Evolutionary conservation across 179 eudicot genomes (phyloP), one percentile per base, ranked within the genome.

Genomic region (Drosera spatulata): DNA sequence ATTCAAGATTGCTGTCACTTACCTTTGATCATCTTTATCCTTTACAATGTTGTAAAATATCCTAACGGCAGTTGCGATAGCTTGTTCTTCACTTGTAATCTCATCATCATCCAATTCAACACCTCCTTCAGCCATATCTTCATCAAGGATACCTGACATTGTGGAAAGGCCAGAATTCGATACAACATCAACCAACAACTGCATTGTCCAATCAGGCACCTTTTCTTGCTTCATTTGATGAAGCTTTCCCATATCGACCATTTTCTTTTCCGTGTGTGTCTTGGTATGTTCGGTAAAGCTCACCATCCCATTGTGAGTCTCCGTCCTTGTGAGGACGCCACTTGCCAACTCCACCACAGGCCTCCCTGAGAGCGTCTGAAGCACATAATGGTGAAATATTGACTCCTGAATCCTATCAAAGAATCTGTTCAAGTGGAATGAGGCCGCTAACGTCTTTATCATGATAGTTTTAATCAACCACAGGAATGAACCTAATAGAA

Each of bases 351-450:
- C 79, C 22, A 71, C 59, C 55, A 72, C 46, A 0, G 82, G 82
- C 9, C 74, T 51, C 41, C 82, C 82, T 0, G 82, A 68, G 0
- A 78, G 62, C 4, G 70, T 60, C 50, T 78, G 77, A 4, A 78
- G 73, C 47, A 75, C 79, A 55, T 65, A 69, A 6, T 78, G 79
- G 61, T 78, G 73, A 64, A 78, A 78, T 7, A 75, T 49, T 0
- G 82, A 55, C 69, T 75, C 77, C 38, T 78, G 79, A 54, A 78
- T 78, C 66, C 82, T 63, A 39, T 75, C 77, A 10, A 75, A 78
- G 65, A 75, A 75, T 52, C 77, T 57, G 58, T 69, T 71, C 54
- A 75, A 64, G 38, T 78, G 82, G 69, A 78, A 78, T 0, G 79
- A 71, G 3, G 79, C 65, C 13, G 79, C 82, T 47, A 78, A 53